phyloP scores from a whole-genome alignment of 768 basidiomycete species.

The Pulveroboletus ravenelii region DNA sequence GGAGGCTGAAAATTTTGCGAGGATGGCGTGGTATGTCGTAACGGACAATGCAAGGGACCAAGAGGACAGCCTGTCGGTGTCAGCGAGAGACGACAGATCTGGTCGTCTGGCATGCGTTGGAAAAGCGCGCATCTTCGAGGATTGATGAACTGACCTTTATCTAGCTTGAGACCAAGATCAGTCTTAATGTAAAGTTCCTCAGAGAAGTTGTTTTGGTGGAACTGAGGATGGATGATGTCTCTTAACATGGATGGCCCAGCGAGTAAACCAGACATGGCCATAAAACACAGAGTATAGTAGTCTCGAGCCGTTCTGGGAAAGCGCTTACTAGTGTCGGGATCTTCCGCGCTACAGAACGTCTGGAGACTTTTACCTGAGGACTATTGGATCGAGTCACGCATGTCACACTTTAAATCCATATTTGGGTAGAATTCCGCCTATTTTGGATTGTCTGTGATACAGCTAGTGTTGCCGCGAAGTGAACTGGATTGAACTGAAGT shows the following conservation, averaged over 20 bases:
- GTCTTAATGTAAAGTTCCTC: constrained; percentile 79
- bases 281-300: no score
- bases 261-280: constrained; percentile 41
- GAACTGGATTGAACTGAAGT: no score
- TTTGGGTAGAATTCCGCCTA: no score
- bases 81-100: constrained; percentile 85
- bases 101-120: constrained; percentile 59
- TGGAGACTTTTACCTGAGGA: no score
- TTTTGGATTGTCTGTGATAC: no score
- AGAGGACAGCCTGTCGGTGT: constrained; percentile 85
- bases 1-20: constrained; percentile 86
- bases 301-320: no score
- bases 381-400: no score
- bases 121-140: background rate
- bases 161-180: constrained; percentile 81
- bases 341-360: no score
- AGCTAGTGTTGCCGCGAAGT: no score
- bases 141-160: constrained; percentile 59
- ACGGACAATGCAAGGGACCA: constrained; percentile 85
- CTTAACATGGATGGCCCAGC: constrained; percentile 53
- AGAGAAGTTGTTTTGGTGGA: constrained; percentile 88
- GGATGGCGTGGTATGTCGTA: constrained; percentile 91
- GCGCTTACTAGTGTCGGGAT: no score
- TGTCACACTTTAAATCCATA: no score
- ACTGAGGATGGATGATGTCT: constrained; percentile 82